These are phyloP conservation scores for Saccharomycopsis sp. DNA, from an alignment of 805 yeast species.

Conservation along the genomic window DNA sequence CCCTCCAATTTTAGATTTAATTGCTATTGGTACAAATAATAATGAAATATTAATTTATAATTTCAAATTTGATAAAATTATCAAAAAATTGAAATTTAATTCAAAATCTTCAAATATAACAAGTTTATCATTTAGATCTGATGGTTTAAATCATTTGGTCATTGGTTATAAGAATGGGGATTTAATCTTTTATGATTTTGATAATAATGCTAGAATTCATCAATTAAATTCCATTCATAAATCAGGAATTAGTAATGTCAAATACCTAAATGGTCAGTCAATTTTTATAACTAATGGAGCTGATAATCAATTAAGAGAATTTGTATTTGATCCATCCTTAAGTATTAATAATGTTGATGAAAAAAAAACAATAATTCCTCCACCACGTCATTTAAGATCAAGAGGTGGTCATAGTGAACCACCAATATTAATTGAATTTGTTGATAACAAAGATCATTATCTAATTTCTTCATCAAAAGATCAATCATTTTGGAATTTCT, in stretches of 20 bases:
- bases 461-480: conserved; percentile 81
- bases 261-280: conserved; percentile 85
- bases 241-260: conserved; percentile 58
- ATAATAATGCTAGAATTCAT: conserved; percentile 64
- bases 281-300: conserved; percentile 82
- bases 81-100: conserved; percentile 39
- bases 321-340: conserved; percentile 85
- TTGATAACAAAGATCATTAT: conserved; percentile 74
- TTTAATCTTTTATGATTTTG: conserved; percentile 74
- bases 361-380: conserved; percentile 51
- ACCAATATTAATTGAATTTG: conserved; percentile 65
- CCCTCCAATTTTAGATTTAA: conserved; percentile 79
- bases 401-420: conserved; percentile 98
- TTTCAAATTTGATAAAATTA: conserved; percentile 47
- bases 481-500: conserved; percentile 80
- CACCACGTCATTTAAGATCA: conserved; percentile 85
- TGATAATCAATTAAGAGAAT: conserved; percentile 82
- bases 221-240: conserved; percentile 62
- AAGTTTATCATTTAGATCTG: conserved; percentile 80
- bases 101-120: conserved; percentile 26
- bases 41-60: conserved; percentile 64
- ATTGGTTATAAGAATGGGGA: conserved; percentile 76
- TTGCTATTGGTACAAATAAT: conserved; percentile 64
- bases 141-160: conserved; percentile 75
- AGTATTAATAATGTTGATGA: conserved; percentile 31